Conservation (phyloP, 2,329 filamentous ascomycete species). For the Lasiodiplodia sp. region DNA sequence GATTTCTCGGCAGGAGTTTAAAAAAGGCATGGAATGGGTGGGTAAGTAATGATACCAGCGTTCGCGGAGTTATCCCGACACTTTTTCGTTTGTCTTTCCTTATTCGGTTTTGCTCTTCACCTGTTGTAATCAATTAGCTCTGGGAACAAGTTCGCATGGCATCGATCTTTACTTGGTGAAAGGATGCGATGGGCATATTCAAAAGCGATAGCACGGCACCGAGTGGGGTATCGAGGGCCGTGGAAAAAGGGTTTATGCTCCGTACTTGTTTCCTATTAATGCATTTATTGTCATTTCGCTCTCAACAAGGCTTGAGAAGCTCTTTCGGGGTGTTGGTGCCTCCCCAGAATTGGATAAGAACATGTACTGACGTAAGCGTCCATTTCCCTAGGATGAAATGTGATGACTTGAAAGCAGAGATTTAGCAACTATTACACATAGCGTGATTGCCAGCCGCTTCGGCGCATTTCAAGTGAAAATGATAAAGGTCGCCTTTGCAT, state of each 20-base stretch:
- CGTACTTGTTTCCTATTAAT: slow-evolving; percentile 10
- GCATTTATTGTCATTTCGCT: background rate
- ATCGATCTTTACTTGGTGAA: background rate
- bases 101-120: background rate
- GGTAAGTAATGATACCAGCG: slow-evolving; percentile 24
- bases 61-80: background rate
- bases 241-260: background rate
- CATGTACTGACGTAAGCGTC: background rate
- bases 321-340: background rate
- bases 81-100: background rate
- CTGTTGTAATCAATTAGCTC: background rate
- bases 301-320: background rate
- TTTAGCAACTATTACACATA: too few relatives aligned
- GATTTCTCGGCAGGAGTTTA: slow-evolving; percentile 11
- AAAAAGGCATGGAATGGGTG: slow-evolving; percentile 21
- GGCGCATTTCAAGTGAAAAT: background rate
- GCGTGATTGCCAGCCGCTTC: background rate
- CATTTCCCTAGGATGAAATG: background rate
- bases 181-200: background rate
- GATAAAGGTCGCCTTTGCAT: background rate
- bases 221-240: background rate
- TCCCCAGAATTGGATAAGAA: background rate
- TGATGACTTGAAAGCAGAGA: too few relatives aligned
- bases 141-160: background rate
- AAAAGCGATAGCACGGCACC: background rate